Conservation (phyloP, 2,329 filamentous ascomycete species). For the Epichloe gansuensis region DNA sequence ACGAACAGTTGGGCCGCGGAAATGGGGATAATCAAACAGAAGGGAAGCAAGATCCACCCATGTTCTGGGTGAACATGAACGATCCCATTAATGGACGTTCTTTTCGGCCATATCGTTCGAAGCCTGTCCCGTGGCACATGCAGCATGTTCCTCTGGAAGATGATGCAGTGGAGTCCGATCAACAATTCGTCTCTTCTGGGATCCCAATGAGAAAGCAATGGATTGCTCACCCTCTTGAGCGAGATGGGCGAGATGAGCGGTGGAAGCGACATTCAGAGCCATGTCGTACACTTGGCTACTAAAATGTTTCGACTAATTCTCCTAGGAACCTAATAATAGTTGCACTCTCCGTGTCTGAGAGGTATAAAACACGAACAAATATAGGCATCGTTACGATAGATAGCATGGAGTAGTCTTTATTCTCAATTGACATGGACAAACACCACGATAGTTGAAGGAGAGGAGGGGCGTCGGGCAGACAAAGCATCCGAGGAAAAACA, state of each 20-base stretch:
- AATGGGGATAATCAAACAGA: conserved; percentile 10
- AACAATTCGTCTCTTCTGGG: background rate
- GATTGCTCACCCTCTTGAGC: background rate
- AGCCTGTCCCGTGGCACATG: conserved; percentile 40
- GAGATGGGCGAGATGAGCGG: background rate
- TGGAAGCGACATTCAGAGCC: conserved; percentile 3
- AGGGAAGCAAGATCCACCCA: conserved; percentile 13
- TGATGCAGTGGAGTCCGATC: no score
- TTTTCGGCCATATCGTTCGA: conserved; percentile 36
- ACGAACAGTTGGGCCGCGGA: background rate
- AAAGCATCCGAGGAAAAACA: no score
- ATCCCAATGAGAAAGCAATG: background rate
- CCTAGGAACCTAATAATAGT: background rate
- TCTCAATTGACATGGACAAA: background rate
- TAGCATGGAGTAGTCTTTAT: background rate
- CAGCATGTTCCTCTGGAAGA: conserved; percentile 10
- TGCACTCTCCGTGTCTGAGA: background rate
- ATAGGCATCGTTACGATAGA: background rate
- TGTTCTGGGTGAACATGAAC: conserved; percentile 37
- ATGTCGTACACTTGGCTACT: background rate
- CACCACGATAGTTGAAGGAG: no score
- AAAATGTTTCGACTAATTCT: background rate
- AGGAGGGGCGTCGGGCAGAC: no score
- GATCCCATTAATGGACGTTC: conserved; percentile 35
- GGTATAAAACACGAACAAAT: background rate